Evolutionary conservation across 192 early-diverging fungal genomes (phyloP).

Genomic region (Coemansia sp.): DNA sequence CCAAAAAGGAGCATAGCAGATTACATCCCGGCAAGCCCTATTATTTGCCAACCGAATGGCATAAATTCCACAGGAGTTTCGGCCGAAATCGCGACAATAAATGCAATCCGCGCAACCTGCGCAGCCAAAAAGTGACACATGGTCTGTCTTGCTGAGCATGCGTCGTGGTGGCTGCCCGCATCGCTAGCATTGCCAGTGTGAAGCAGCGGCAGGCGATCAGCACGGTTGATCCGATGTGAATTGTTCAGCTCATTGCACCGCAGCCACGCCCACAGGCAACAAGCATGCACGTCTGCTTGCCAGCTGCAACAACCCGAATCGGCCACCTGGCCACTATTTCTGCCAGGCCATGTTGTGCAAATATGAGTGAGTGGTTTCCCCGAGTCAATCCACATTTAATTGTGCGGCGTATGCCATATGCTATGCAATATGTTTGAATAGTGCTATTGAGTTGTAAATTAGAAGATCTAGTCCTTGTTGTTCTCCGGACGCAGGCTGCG

Average conservation of each 20-base stretch:
- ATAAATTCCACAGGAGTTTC: background rate
- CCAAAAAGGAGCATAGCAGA: background rate
- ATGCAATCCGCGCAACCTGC: too few species aligned
- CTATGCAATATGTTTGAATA: background rate
- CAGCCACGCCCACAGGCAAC: background rate
- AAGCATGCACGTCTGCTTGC: too few species aligned
- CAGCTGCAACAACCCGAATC: background rate
- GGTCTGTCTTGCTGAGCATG: background rate
- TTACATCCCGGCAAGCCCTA: background rate
- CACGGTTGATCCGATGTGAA: background rate
- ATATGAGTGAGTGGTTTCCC: too few species aligned
- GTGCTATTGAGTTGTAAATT: background rate
- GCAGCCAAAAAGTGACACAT: constrained; percentile 1
- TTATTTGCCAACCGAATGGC: background rate
- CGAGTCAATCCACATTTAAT: too few species aligned
- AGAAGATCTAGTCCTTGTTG: constrained; percentile 46
- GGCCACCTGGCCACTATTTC: background rate
- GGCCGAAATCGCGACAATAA: background rate
- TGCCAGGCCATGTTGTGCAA: background rate
- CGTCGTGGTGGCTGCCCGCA: background rate
- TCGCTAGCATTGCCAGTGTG: background rate
- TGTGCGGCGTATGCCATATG: too few species aligned
- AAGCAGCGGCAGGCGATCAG: background rate
- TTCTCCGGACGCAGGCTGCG: constrained; percentile 89
- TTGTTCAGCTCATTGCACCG: background rate